Evolutionary conservation across 2,329 filamentous ascomycete species (phyloP), one percentile per base, ranked within the genome.

Genomic region (Clarireedia homoeocarpa): DNA sequence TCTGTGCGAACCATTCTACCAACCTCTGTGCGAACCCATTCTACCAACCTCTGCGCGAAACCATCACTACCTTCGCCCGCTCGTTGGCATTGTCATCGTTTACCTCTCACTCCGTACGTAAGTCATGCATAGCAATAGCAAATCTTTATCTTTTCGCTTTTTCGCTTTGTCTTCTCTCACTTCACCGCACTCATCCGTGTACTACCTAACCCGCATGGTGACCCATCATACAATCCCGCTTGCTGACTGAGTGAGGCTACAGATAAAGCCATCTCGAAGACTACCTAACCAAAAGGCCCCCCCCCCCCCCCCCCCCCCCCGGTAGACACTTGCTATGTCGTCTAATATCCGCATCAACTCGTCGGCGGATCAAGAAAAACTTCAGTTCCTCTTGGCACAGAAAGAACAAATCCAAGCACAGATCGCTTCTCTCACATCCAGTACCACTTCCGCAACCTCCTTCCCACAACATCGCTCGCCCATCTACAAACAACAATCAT

Each of bases 391-490:
- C 9, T 55, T 65, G n/a, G 59, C 50, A 36, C 55, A 62, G 56
- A 59, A 63, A 58, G 65, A 62, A 47, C 58, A 63, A 26, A 59
- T 66, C 44, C 58, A 69, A 34, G 67, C 65, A 26, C 48, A 63
- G 52, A 61, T 67, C 38, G 60, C 63, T 6, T 54, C 61, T 10
- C 49, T 63, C 38, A 52, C 54, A 17, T 56, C 54, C 23, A 36
- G 26, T 24, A 27, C 54, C 10, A 45, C 54, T 24, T 40, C 57
- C n/a, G 44, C 61, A n/a, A 46, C 56, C 17, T 58, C 58, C 6
- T 56, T 60, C 17, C 59, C 62, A 52, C 58, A 63, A 26, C 62
- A 63, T 40, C 59, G 63, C 38, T 62, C 64, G 23, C 64, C 65
- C 10, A 63, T 67, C 27, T 58, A 66, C 58, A 68, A 66, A 53